Percentiles rank a stretch among this genome's conserved stretches.
These are phyloP conservation scores for Haplosporangium sp. DNA, from an alignment of 371 early-diverging fungal genomes.

Conservation along the genomic window DNA sequence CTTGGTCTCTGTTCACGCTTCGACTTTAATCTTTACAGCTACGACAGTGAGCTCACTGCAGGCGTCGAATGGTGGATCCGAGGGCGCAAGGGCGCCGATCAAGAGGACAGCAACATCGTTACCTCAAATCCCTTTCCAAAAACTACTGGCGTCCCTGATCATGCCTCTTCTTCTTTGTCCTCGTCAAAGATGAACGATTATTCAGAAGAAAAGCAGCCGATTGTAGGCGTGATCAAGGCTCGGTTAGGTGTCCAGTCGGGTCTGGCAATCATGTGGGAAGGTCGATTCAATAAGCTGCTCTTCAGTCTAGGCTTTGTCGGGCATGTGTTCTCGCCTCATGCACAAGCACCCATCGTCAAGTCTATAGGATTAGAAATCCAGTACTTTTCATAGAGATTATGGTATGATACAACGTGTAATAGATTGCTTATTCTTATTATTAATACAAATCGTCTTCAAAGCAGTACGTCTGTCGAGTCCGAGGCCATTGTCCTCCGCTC, in stretches of 20 bases:
- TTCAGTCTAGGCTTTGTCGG: conserved; percentile 73
- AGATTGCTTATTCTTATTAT: too few species aligned
- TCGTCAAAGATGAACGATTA: conserved; percentile 3
- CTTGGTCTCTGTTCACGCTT: conserved; percentile 83
- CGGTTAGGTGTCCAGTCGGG: conserved; percentile 65
- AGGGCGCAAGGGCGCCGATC: conserved; percentile 23
- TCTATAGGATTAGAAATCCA: conserved; percentile 75
- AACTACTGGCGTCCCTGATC: conserved; percentile 32
- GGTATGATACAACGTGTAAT: too few species aligned
- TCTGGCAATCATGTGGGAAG: conserved; percentile 75
- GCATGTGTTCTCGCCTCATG: conserved; percentile 53
- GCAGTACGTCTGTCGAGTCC: too few species aligned
- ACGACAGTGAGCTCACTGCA: conserved; percentile 85
- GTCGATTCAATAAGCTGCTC: conserved; percentile 67
- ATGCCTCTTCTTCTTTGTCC: not conserved
- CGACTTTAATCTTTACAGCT: conserved; percentile 89
- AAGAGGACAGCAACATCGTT: too few species aligned
- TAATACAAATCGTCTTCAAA: too few species aligned
- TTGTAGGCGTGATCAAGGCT: conserved; percentile 69
- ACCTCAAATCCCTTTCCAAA: conserved; percentile 28
- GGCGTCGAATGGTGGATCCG: conserved; percentile 82
- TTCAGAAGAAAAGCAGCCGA: conserved; percentile 33
- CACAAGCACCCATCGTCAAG: conserved; percentile 58
- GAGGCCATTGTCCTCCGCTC: too few species aligned
- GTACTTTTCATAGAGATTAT: conserved; percentile 68